These are phyloP conservation scores for Pythium biforme DNA, from an alignment of 352 stramenopile genomes.

Conservation along the genomic window DNA sequence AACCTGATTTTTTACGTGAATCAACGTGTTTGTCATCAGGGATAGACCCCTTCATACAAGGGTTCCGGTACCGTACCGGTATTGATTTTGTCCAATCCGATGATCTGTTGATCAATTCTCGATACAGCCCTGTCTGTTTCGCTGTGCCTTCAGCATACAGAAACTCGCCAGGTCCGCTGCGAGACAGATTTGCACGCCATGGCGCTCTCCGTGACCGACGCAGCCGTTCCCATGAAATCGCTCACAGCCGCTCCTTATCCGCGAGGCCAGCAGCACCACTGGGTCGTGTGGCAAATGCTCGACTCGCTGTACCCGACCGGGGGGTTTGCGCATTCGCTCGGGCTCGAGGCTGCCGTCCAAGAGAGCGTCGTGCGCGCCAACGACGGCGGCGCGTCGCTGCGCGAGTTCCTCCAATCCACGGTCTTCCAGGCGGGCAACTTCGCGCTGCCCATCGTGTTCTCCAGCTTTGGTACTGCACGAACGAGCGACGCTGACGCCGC, in stretches of 20 bases:
- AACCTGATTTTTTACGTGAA: too few relatives aligned
- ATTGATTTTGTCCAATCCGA: too few relatives aligned
- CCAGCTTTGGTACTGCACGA: slow-evolving; percentile 27
- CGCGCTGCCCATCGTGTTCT: slow-evolving; percentile 68
- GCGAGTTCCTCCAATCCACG: slow-evolving; percentile 54
- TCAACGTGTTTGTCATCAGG: too few relatives aligned
- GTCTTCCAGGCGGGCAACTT: slow-evolving; percentile 78
- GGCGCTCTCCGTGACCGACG: too few relatives aligned
- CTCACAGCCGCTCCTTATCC: neutral
- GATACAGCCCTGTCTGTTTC: too few relatives aligned
- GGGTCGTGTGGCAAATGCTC: slow-evolving; percentile 77
- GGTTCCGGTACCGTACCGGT: too few relatives aligned
- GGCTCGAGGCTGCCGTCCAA: slow-evolving; percentile 74
- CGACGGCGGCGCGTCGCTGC: slow-evolving; percentile 34
- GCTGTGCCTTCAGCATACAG: too few relatives aligned
- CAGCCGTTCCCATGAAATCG: too few relatives aligned
- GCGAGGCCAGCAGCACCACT: slow-evolving; percentile 22
- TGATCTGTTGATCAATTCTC: too few relatives aligned
- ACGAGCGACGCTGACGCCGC: neutral
- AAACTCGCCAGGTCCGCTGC: too few relatives aligned
- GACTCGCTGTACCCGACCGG: slow-evolving; percentile 83
- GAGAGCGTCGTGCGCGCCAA: slow-evolving; percentile 50
- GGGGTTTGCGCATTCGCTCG: slow-evolving; percentile 80
- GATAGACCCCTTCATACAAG: too few relatives aligned
- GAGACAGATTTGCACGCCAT: too few relatives aligned